phyloP scores from a whole-genome alignment of 139 green algal genomes.

The Volvox africanus region DNA sequence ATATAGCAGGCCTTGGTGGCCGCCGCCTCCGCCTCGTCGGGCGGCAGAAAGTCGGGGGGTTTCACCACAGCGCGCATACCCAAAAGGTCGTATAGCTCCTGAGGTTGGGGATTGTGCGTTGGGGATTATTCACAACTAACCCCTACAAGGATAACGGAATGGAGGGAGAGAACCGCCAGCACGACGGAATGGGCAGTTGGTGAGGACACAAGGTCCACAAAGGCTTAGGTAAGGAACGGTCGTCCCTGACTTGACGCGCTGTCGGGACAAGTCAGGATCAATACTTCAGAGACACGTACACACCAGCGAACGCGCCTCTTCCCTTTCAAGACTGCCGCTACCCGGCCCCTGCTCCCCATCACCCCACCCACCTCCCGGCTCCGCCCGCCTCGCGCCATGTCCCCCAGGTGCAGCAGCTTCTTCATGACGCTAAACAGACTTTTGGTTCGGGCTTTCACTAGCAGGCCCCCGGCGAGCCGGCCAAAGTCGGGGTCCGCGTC shows the following conservation, averaged over 20 bases:
- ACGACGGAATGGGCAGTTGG: too few species aligned
- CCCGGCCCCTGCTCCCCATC: neutral
- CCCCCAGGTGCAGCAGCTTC: slow-evolving; percentile 90
- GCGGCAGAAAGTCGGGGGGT: slow-evolving; percentile 61
- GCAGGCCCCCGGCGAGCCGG: slow-evolving; percentile 60
- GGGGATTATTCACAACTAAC: too few species aligned
- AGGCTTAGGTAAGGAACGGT: too few species aligned
- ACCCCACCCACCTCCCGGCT: slow-evolving; percentile 32
- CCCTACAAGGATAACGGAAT: too few species aligned
- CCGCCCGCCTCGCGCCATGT: slow-evolving; percentile 52
- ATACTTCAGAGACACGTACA: too few species aligned
- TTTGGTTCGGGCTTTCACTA: slow-evolving; percentile 81
- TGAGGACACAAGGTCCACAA: too few species aligned
- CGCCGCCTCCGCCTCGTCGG: slow-evolving; percentile 56
- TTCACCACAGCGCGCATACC: slow-evolving; percentile 90
- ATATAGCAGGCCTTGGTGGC: slow-evolving; percentile 83
- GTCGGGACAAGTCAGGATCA: too few species aligned
- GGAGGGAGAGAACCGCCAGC: too few species aligned
- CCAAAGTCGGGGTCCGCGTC: slow-evolving; percentile 67
- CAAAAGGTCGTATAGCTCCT: slow-evolving; percentile 92
- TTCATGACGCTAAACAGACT: slow-evolving; percentile 92
- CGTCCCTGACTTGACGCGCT: too few species aligned
- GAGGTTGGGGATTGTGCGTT: neutral
- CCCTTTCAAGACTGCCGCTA: too few species aligned
- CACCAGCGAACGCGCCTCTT: too few species aligned